These are phyloP conservation scores for Grosmannia clavigera DNA, from an alignment of 2,329 filamentous ascomycete genomes.

Conservation along the genomic window DNA sequence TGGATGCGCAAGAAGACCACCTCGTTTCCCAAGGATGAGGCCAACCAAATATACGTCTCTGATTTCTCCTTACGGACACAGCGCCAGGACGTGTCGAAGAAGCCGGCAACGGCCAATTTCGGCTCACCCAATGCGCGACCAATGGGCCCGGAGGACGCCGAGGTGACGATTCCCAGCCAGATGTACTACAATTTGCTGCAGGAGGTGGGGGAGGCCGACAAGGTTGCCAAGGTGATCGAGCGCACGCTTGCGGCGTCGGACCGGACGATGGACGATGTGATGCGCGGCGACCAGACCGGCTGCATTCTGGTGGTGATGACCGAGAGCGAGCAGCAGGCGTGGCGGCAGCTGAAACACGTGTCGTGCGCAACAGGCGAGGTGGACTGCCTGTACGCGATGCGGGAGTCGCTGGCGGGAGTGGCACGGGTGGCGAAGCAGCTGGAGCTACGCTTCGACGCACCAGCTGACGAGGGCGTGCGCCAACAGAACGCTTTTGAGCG, in stretches of 20 bases:
- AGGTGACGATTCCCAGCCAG: background rate
- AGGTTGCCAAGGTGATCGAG: background rate
- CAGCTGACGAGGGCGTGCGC: background rate
- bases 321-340: conserved; percentile 14
- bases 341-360: background rate
- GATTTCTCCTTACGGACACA: background rate
- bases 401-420: background rate
- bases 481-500: conserved; percentile 3
- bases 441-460: conserved; percentile 3
- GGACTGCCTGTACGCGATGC: conserved; percentile 18
- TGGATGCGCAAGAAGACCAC: background rate
- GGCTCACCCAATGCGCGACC: background rate
- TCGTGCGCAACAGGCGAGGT: conserved; percentile 19
- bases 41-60: background rate
- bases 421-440: background rate
- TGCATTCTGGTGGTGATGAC: background rate
- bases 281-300: background rate
- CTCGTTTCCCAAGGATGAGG: background rate
- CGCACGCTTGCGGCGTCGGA: background rate
- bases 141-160: background rate
- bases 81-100: background rate
- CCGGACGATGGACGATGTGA: background rate
- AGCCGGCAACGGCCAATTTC: background rate
- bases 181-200: background rate
- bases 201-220: background rate